Evolutionary conservation across 2,329 filamentous ascomycete genomes (phyloP).

Genomic region (Epichloe typhina): DNA sequence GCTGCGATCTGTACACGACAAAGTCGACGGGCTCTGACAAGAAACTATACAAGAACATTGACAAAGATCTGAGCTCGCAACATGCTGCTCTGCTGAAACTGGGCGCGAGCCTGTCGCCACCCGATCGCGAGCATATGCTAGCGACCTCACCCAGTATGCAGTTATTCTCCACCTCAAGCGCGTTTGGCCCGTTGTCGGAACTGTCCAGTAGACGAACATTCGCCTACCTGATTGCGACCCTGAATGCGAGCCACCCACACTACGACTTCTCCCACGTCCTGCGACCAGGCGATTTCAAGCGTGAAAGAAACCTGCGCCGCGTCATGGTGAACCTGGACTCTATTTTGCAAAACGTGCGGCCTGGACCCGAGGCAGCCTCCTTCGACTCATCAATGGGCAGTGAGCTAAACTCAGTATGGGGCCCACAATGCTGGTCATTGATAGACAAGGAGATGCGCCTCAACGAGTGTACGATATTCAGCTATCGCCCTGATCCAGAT

Average conservation of each 20-base stretch:
- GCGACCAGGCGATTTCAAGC: conserved; percentile 77
- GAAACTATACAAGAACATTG: conserved; percentile 93
- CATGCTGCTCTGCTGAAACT: conserved; percentile 80
- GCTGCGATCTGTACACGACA: conserved; percentile 93
- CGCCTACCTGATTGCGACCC: conserved; percentile 87
- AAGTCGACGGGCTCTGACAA: conserved; percentile 93
- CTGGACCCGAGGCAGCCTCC: conserved; percentile 37
- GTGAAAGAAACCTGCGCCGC: conserved; percentile 63
- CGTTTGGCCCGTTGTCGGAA: conserved; percentile 83
- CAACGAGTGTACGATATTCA: conserved; percentile 78
- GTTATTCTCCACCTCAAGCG: conserved; percentile 65
- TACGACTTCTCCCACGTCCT: conserved; percentile 95
- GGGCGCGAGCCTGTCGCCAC: conserved; percentile 76
- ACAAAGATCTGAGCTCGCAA: conserved; percentile 79
- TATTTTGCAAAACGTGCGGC: conserved; percentile 75
- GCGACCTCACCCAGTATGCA: conserved; percentile 46
- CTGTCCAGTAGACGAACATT: conserved; percentile 82
- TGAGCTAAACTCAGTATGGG: conserved; percentile 56
- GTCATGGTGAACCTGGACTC: conserved; percentile 84
- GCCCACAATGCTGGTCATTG: conserved; percentile 78
- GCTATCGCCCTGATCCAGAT: conserved; percentile 78
- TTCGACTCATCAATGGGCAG: conserved; percentile 27
- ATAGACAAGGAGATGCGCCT: conserved; percentile 93
- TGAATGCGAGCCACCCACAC: conserved; percentile 82
- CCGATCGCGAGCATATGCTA: conserved; percentile 58